Percentiles rank a stretch among this genome's conserved stretches.
Evolutionary conservation across 106 monocot genomes (phyloP).

Genomic region (Alisma plantagoaquatica): DNA sequence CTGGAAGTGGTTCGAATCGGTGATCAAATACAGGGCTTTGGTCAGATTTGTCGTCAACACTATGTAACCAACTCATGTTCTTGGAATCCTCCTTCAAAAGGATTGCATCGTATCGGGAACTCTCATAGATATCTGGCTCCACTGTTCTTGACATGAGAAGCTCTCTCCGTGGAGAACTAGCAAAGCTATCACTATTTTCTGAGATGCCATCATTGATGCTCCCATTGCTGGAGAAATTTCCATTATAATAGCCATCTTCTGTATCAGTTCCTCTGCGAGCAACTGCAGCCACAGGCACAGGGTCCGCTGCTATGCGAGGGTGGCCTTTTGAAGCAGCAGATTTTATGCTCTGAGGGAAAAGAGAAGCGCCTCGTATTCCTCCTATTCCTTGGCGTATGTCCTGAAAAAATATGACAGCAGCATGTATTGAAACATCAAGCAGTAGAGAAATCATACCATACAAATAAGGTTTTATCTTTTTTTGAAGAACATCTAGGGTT

Average conservation of each 20-base stretch:
- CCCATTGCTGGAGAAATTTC: conserved; percentile 8
- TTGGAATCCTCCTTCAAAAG: conserved; percentile 79
- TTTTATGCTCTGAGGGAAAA: conserved; percentile 90
- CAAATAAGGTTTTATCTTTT: too few species aligned
- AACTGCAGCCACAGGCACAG: conserved; percentile 13
- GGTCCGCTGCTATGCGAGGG: conserved; percentile 36
- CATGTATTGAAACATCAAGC: too few species aligned
- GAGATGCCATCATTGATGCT: conserved; percentile 21
- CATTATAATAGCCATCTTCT: conserved; percentile 22
- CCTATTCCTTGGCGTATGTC: conserved; percentile 79
- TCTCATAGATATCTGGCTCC: conserved; percentile 57
- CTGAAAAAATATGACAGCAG: too few species aligned
- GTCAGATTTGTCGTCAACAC: conserved; percentile 66
- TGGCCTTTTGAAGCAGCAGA: conserved; percentile 31
- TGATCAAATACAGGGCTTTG: conserved; percentile 79
- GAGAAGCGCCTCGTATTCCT: conserved; percentile 59
- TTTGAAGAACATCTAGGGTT: too few species aligned
- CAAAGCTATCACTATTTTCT: conserved; percentile 19
- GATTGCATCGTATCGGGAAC: conserved; percentile 72
- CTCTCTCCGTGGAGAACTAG: conserved; percentile 29
- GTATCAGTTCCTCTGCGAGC: conserved; percentile 9
- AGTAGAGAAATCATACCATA: too few species aligned
- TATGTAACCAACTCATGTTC: conserved; percentile 85
- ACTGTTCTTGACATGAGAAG: conserved; percentile 25
- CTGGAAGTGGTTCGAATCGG: conserved; percentile 76